Conservation (phyloP, 805 yeast genomes). For the Metschnikowia vanudenii region DNA sequence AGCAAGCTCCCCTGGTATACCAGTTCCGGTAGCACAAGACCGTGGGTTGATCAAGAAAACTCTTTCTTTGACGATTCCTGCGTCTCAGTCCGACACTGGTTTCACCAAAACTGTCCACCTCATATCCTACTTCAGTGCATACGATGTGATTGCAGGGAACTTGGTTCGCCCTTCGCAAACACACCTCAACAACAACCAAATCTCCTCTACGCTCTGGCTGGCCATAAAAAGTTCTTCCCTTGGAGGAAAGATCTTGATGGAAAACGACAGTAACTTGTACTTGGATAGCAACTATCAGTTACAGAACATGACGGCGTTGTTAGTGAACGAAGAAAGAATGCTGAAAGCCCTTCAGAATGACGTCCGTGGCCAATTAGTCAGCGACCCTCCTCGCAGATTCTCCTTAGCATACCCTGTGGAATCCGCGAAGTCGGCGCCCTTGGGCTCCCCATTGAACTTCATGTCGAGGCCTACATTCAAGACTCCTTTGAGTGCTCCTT, state of each 20-base stretch:
- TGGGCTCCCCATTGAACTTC: background rate
- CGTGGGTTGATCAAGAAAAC: slow-evolving; percentile 81
- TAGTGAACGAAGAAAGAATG: background rate
- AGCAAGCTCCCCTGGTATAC: background rate
- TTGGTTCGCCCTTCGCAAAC: slow-evolving; percentile 58
- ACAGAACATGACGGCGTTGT: slow-evolving; percentile 31
- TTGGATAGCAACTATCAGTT: slow-evolving; percentile 45
- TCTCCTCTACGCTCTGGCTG: slow-evolving; percentile 49
- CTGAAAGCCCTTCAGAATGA: background rate
- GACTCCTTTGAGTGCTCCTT: slow-evolving; percentile 6
- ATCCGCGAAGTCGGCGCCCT: background rate
- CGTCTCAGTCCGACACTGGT: slow-evolving; percentile 23
- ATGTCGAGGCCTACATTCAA: background rate
- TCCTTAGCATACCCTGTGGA: slow-evolving; percentile 1
- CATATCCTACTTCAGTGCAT: slow-evolving; percentile 73
- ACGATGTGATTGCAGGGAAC: slow-evolving; percentile 62
- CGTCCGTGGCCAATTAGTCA: background rate
- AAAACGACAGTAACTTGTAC: slow-evolving; percentile 50
- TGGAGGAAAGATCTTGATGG: slow-evolving; percentile 53
- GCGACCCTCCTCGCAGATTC: slow-evolving; percentile 3
- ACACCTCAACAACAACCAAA: slow-evolving; percentile 48
- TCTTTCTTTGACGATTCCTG: slow-evolving; percentile 55
- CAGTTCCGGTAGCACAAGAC: slow-evolving; percentile 9
- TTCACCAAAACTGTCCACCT: slow-evolving; percentile 59
- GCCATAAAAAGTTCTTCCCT: slow-evolving; percentile 58